phyloP scores from a whole-genome alignment of 139 green algal species.

The Asterochloris erici region DNA sequence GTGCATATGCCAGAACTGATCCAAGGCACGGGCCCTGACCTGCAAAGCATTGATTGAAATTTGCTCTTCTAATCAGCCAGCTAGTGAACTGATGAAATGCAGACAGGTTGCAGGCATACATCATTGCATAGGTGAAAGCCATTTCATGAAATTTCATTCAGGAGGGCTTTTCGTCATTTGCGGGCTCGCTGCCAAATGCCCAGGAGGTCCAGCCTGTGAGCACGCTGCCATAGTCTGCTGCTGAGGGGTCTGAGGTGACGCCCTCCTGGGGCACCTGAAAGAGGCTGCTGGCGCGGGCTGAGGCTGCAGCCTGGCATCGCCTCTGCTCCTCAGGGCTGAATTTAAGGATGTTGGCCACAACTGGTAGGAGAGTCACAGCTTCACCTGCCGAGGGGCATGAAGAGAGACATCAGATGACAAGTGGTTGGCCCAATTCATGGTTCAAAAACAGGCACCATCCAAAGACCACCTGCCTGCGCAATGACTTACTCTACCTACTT shows the following conservation, averaged over 20 bases:
- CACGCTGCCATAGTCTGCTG: conserved; percentile 17
- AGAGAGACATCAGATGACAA: neutral
- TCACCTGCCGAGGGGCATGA: conserved; percentile 25
- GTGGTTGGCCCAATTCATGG: neutral
- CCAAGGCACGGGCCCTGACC: too few species aligned
- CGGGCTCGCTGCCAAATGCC: conserved; percentile 19
- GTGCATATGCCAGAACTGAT: conserved; percentile 23
- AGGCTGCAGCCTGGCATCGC: conserved; percentile 31
- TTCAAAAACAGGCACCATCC: neutral
- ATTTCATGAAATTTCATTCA: too few species aligned
- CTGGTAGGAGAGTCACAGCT: conserved; percentile 40
- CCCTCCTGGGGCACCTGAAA: conserved; percentile 3
- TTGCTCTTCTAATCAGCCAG: too few species aligned
- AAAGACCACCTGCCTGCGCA: neutral
- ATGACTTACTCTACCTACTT: neutral
- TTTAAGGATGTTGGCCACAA: conserved; percentile 46
- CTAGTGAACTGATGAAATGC: too few species aligned
- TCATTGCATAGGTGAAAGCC: too few species aligned
- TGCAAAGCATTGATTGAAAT: too few species aligned
- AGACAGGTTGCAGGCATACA: too few species aligned
- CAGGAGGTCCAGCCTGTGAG: conserved; percentile 28
- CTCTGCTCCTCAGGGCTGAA: conserved; percentile 46
- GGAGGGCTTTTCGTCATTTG: neutral
- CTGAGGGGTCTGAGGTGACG: neutral
- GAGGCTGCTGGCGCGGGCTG: neutral